Evolutionary conservation across 2,329 filamentous ascomycete genomes (phyloP).

Genomic region (Exophiala oligosperma): DNA sequence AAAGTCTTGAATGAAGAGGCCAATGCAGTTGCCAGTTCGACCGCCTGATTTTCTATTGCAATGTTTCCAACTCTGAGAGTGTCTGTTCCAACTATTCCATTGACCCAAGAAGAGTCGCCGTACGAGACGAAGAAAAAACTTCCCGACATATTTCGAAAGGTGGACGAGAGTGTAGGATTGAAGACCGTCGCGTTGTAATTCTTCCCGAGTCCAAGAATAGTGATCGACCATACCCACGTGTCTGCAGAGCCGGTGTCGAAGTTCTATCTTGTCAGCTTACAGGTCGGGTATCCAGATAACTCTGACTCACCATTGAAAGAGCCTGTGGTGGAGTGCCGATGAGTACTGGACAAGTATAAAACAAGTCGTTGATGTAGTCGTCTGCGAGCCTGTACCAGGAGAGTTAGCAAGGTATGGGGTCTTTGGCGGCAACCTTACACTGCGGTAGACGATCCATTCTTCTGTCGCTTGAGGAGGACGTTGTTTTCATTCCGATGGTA

Average conservation of each 20-base stretch:
- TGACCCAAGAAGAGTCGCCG: slow-evolving; percentile 67
- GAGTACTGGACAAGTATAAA: slow-evolving; percentile 63
- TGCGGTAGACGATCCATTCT: slow-evolving; percentile 7
- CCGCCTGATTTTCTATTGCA: slow-evolving; percentile 59
- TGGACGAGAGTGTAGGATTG: slow-evolving; percentile 60
- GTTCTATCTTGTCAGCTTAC: slow-evolving; percentile 37
- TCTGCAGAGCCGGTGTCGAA: slow-evolving; percentile 73
- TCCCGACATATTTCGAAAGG: slow-evolving; percentile 53
- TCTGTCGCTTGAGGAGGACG: slow-evolving; percentile 22
- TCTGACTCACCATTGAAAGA: slow-evolving; percentile 38
- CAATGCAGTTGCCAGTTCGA: slow-evolving; percentile 66
- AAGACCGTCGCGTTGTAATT: slow-evolving; percentile 55
- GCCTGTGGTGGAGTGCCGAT: slow-evolving; percentile 67
- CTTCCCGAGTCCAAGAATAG: slow-evolving; percentile 41
- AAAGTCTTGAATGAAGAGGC: slow-evolving; percentile 54
- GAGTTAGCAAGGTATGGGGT: neutral
- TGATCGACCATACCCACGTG: slow-evolving; percentile 64
- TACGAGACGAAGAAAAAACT: slow-evolving; percentile 66
- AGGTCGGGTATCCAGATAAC: too few relatives aligned
- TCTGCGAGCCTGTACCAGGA: slow-evolving; percentile 51
- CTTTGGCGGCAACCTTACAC: slow-evolving; percentile 12
- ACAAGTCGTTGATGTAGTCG: slow-evolving; percentile 66
- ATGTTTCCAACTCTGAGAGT: slow-evolving; percentile 63
- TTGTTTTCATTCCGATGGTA: slow-evolving; percentile 55
- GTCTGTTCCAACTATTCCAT: slow-evolving; percentile 65